Percentiles rank a stretch among this genome's conserved stretches.
These are phyloP conservation scores for Fennellomyces sp. DNA, from an alignment of 371 early-diverging fungal species.

Conservation along the genomic window DNA sequence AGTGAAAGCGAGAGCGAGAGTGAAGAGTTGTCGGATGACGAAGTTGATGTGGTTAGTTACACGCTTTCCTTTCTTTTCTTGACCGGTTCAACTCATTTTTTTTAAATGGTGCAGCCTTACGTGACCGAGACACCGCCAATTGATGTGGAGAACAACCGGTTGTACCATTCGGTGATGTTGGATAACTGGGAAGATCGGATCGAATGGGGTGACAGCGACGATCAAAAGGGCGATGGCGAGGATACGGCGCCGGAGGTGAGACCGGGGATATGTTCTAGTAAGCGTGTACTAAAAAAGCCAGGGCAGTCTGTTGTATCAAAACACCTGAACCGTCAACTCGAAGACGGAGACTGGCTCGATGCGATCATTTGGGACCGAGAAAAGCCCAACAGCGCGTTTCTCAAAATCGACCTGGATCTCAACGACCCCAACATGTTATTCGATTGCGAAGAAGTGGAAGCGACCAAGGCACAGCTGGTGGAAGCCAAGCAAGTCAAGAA, in stretches of 20 bases:
- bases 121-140: not conserved
- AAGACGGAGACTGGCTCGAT: slow-evolving; percentile 68
- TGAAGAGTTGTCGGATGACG: slow-evolving; percentile 3
- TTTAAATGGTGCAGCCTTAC: not conserved
- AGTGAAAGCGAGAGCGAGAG: slow-evolving; percentile 5
- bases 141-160: slow-evolving; percentile 28
- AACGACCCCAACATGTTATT: slow-evolving; percentile 80
- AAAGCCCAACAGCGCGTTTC: slow-evolving; percentile 52
- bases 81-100: not conserved
- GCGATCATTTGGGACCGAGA: slow-evolving; percentile 82
- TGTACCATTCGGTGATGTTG: slow-evolving; percentile 66
- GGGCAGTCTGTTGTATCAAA: slow-evolving; percentile 20
- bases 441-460: slow-evolving; percentile 62
- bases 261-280: no score
- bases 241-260: no score
- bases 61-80: not conserved
- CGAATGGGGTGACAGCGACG: slow-evolving; percentile 64
- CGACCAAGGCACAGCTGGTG: slow-evolving; percentile 43
- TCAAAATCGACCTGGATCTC: slow-evolving; percentile 72
- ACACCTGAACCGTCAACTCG: slow-evolving; percentile 58
- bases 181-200: slow-evolving; percentile 88
- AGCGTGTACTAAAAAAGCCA: not conserved
- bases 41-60: not conserved
- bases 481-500: slow-evolving; percentile 48
- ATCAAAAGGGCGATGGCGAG: not conserved